phyloP scores from a whole-genome alignment of 2,329 filamentous ascomycete genomes.

The Westerdykella sp. region DNA sequence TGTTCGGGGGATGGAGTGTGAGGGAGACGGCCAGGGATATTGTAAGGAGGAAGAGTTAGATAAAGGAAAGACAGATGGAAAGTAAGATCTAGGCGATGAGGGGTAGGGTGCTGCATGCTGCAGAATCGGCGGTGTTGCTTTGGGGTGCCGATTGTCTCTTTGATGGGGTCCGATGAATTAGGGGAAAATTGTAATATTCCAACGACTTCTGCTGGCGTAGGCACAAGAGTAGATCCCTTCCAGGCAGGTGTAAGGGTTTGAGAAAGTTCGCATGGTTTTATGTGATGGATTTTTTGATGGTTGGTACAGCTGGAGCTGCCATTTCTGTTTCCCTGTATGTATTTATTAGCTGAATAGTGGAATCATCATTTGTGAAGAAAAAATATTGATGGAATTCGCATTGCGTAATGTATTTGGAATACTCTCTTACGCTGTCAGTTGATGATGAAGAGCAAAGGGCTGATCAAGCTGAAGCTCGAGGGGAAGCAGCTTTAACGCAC shows the following conservation, averaged over 20 bases:
- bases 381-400: background rate
- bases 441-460: background rate
- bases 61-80: background rate
- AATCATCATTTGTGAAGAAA: background rate
- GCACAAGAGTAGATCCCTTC: conserved; percentile 4
- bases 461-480: background rate
- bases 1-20: conserved; percentile 35
- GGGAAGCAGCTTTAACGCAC: too few species aligned
- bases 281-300: background rate
- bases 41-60: background rate
- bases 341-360: conserved; percentile 8
- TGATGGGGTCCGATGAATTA: too few species aligned
- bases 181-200: background rate
- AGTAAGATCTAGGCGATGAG: conserved; percentile 5
- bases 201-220: conserved; percentile 1
- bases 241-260: conserved; percentile 2
- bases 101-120: conserved; percentile 7
- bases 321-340: conserved; percentile 8
- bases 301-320: conserved; percentile 6
- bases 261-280: background rate
- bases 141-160: background rate
- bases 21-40: conserved; percentile 28
- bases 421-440: background rate
- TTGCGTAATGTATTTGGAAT: background rate
- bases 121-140: conserved; percentile 3